Base-by-base conservation (phyloP, 179 eudicot species). In the Corrigiola litoralis region DNA sequence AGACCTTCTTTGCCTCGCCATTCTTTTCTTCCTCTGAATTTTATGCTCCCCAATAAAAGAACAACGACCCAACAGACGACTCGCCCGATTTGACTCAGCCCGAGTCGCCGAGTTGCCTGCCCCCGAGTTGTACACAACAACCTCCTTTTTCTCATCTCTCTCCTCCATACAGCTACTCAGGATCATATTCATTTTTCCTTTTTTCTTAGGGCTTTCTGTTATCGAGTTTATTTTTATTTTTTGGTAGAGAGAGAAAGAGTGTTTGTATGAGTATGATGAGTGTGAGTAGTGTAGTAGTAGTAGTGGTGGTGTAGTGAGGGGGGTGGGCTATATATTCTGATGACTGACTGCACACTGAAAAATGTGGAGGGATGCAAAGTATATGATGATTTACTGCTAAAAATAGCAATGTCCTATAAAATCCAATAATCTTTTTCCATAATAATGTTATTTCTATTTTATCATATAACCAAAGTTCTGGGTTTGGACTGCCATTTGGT, bases 21-120 rank as follows among this genome's bases (percentile, higher is more conserved):
- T 77, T 69, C 92, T 81, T 64, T 76, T 83, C 77, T 79, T 79
- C 79, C 82, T 80, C 64, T 56, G 72, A 27, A 81, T 76, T 52
- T 77, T 73, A 57, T 75, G 70, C 25, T 64, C 78, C 0, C 79
- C 81, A 23, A 63, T 45, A 57, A 23, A 10, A 29, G 34, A 4
- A 7, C 44, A 32, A 5, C 59, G 49, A 1, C 36, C 60, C 29
- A 47, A 41, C 65, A 61, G 67, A 9, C 60, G 59, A 61, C 50
- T 55, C 68, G 63, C 1, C 27, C 61, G 70, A 63, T 5, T 66
- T 48, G 54, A 32, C 49, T 58, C 70, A 33, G 8, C 11, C 29
- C 53, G 37, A 1, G 4, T 27, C 57, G 16, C 53, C 53, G 25
- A 17, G 14, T 17, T 34, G 10, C 36, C 68, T 58, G 63, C 75